phyloP scores from a whole-genome alignment of 306 rosid species.

The Astragalus membranaceus region DNA sequence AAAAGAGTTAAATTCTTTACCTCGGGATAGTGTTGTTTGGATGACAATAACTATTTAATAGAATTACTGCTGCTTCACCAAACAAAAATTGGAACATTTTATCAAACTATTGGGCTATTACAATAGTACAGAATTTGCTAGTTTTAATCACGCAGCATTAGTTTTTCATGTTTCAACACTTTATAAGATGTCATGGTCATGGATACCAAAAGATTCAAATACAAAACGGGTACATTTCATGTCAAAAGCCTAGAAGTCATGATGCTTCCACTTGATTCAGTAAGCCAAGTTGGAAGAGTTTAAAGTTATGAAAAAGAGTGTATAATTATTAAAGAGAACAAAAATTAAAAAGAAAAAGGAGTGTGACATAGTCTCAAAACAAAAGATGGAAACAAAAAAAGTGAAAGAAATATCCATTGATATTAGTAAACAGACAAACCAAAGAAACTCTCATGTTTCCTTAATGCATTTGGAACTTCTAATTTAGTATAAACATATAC shows the following conservation, averaged over 20 bases:
- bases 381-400: not conserved
- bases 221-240: not conserved
- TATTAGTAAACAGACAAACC: not conserved
- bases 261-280: not conserved
- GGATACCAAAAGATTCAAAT: not conserved
- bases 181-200: not conserved
- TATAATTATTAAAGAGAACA: too few relatives aligned
- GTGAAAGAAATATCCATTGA: not conserved
- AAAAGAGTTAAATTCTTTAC: not conserved
- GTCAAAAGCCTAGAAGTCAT: not conserved
- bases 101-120: too few relatives aligned
- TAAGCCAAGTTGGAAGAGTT: not conserved
- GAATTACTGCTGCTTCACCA: not conserved
- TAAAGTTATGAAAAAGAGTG: not conserved
- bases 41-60: not conserved
- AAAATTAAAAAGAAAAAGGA: not conserved
- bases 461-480: slow-evolving; percentile 38
- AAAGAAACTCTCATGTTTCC: slow-evolving; percentile 18
- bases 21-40: not conserved
- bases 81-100: too few relatives aligned
- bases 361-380: not conserved
- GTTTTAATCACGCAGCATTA: not conserved
- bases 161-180: not conserved
- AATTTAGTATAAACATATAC: slow-evolving; percentile 54
- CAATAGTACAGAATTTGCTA: not conserved